Conservation (phyloP, 768 basidiomycete species). For the Boletus pseudopeckii region DNA sequence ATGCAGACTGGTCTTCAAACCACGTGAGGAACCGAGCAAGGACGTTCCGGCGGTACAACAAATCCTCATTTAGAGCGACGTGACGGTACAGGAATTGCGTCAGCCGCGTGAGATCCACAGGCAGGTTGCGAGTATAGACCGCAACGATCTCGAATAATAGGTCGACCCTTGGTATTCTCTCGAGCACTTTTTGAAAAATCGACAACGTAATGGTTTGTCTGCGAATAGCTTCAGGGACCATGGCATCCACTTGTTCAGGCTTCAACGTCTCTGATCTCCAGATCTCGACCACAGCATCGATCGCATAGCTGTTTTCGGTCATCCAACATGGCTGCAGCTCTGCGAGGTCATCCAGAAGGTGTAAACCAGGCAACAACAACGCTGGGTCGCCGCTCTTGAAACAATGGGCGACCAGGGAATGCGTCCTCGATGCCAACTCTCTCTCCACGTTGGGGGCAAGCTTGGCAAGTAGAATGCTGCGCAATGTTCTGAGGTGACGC, state of each 20-base stretch:
- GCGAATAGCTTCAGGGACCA: conserved; percentile 50
- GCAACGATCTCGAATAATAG: conserved; percentile 85
- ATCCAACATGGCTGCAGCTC: conserved; percentile 69
- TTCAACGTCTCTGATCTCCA: conserved; percentile 60
- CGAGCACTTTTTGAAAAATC: conserved; percentile 72
- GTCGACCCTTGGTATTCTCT: conserved; percentile 75
- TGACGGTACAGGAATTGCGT: conserved; percentile 85
- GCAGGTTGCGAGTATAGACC: conserved; percentile 73
- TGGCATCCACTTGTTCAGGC: conserved; percentile 40
- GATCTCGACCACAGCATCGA: conserved; percentile 67
- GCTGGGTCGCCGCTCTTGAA: conserved; percentile 48
- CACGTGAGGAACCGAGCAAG: conserved; percentile 82
- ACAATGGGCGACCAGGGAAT: conserved; percentile 48
- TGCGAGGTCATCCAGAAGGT: conserved; percentile 74
- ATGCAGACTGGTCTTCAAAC: conserved; percentile 63
- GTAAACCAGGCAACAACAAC: conserved; percentile 65
- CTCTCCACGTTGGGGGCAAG: conserved; percentile 73
- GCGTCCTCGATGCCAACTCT: conserved; percentile 61
- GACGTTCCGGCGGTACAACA: conserved; percentile 74
- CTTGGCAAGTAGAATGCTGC: conserved; percentile 77
- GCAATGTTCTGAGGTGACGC: conserved; percentile 75
- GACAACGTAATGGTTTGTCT: conserved; percentile 64
- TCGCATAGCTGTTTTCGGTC: conserved; percentile 56
- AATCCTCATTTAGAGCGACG: conserved; percentile 69
- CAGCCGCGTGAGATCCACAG: conserved; percentile 75